Evolutionary conservation across 139 green algal genomes (phyloP).

Genomic region (Spirogloea muscicola): DNA sequence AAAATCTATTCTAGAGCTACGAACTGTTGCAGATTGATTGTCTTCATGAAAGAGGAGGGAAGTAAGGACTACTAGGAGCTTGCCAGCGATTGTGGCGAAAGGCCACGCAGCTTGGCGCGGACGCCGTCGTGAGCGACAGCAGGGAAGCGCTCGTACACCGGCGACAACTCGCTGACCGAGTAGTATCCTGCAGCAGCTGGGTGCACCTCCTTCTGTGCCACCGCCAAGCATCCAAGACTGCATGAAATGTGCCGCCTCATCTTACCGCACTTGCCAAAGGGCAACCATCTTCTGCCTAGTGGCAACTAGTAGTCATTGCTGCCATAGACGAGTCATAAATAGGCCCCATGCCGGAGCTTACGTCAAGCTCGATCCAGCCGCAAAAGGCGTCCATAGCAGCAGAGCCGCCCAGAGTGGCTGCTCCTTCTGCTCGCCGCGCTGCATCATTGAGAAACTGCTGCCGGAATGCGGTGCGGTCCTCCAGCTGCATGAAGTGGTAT

Average conservation of each 20-base stretch:
- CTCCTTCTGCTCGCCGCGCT: background rate
- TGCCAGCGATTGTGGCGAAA: too few relatives aligned
- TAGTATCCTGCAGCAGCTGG: conserved; percentile 7
- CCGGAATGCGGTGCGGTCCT: conserved; percentile 13
- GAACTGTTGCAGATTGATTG: too few relatives aligned
- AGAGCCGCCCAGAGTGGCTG: background rate
- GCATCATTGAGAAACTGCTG: conserved; percentile 20
- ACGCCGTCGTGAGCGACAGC: background rate
- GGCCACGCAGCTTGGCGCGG: too few relatives aligned
- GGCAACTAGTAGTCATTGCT: too few relatives aligned
- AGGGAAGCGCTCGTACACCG: conserved; percentile 16
- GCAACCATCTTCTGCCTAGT: too few relatives aligned
- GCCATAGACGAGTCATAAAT: too few relatives aligned
- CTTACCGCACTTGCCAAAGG: too few relatives aligned
- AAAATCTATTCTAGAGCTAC: too few relatives aligned
- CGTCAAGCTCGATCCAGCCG: conserved; percentile 37
- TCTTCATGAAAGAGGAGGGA: too few relatives aligned
- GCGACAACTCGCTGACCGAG: conserved; percentile 26
- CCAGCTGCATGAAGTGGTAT: conserved; percentile 38
- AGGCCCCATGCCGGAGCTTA: background rate
- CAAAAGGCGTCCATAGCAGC: conserved; percentile 4
- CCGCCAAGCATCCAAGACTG: too few relatives aligned
- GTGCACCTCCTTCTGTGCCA: conserved; percentile 26
- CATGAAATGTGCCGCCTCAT: too few relatives aligned
- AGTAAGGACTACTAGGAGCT: too few relatives aligned